Evolutionary conservation across 164 flowering plant species (phyloP), one percentile per base, ranked within the genome.

Genomic region (Pachysandra terminalis): DNA sequence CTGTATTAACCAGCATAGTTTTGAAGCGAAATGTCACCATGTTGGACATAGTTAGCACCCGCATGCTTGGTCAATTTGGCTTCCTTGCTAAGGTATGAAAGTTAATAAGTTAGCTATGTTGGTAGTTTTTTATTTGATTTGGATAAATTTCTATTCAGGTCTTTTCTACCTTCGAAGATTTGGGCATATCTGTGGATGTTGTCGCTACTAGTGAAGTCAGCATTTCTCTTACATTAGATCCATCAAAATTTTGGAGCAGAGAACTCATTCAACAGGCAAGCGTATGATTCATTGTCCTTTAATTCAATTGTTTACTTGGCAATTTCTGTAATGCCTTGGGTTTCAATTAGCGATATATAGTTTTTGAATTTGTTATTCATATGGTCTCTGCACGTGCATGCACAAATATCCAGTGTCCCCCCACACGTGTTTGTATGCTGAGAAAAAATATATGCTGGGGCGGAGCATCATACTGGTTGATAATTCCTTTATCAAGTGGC

Each of bases 241-340:
- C 98, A 48, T 90, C 95, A 68, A 91, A 92, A 77, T 84, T 95
- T 68, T 92, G 98, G 98, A 90, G 94, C 80, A 86, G 97, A 81
- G 98, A 95, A 73, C 77, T 95, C n/a, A 87, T 95, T 79, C 94
- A 92, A 81, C 98, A 95, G 95, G 98, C 90, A 88, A 93, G 97
- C 69, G 74, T 86, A 81, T 13, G 85, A 74, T 53, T 70, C 71
- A 37, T 25, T 23, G 26, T 64, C 54, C 32, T 32, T 56, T 65
- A 19, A n/a, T 24, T 56, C 61, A 12, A 40, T 25, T 26, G 14
- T n/a, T n/a, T n/a, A n/a, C n/a, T n/a, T n/a, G 19, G 25, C 27
- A 24, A 13, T 60, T 25, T 5, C n/a, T n/a, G 19, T 0, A 10
- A 22, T 60, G 7, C 23, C 63, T n/a, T n/a, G 35, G 13, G n/a